Evolutionary conservation across 352 stramenopile species (phyloP).

Genomic region (Globisporangium abappressorium): DNA sequence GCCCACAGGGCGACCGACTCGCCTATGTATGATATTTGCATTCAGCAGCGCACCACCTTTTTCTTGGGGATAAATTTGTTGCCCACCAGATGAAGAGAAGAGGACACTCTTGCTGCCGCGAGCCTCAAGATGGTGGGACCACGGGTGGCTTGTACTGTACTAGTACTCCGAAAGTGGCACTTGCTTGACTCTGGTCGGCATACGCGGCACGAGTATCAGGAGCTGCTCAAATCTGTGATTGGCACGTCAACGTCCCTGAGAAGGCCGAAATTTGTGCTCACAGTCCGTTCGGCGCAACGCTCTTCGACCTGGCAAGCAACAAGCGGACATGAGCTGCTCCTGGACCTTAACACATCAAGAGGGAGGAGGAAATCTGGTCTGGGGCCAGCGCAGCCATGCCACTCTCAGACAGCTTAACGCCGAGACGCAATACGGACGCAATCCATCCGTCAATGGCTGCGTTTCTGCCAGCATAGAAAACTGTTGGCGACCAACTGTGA

Average conservation of each 20-base stretch:
- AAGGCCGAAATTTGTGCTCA: background rate
- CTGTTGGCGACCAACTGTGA: background rate
- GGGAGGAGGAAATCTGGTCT: background rate
- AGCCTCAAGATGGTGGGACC: background rate
- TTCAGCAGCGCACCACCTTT: too few relatives aligned
- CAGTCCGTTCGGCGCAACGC: background rate
- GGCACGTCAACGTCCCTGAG: background rate
- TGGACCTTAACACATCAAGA: background rate
- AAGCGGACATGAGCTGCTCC: background rate
- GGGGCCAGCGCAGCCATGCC: background rate
- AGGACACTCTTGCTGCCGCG: background rate
- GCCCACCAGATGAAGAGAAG: background rate
- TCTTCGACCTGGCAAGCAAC: slow-evolving; percentile 4
- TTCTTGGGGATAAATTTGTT: background rate
- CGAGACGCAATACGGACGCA: background rate
- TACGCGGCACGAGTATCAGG: background rate
- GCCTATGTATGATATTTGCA: too few relatives aligned
- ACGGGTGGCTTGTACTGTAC: background rate
- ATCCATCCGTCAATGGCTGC: background rate
- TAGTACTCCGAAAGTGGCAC: background rate
- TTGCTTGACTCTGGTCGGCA: background rate
- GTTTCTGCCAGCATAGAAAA: background rate
- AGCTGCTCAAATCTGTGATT: slow-evolving; percentile 4
- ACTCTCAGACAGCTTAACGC: slow-evolving; percentile 1
- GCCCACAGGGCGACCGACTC: too few relatives aligned